Conservation (phyloP, 768 basidiomycete genomes). For the Nevesoporus exiguus region DNA sequence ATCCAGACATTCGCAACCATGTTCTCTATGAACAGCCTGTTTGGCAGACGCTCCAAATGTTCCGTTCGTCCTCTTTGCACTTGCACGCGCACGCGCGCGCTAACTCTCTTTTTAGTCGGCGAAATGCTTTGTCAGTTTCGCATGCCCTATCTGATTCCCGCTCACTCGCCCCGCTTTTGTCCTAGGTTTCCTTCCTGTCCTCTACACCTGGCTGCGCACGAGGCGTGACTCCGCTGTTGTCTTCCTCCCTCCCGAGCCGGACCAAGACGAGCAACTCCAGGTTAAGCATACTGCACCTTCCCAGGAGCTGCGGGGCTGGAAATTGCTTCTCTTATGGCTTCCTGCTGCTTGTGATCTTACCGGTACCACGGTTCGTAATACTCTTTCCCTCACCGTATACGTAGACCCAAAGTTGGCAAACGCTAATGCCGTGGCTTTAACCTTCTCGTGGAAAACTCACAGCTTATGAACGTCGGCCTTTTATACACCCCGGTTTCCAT, state of each 20-base stretch:
- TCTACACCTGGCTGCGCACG: constrained; percentile 62
- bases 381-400: too few species aligned
- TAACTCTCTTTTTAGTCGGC: constrained; percentile 63
- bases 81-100: constrained; percentile 5
- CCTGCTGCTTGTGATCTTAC: constrained; percentile 89
- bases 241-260: constrained; percentile 52
- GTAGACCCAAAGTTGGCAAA: constrained; percentile 5
- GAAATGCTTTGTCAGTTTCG: constrained; percentile 83
- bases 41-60: constrained; percentile 91
- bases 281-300: constrained; percentile 32
- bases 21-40: constrained; percentile 93
- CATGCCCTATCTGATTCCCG: constrained; percentile 16
- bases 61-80: constrained; percentile 52
- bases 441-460: constrained; percentile 17
- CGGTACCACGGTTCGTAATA: constrained; percentile 73
- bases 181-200: constrained; percentile 79
- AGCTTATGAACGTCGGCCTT: constrained; percentile 93
- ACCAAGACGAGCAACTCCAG: constrained; percentile 39
- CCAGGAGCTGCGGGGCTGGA: constrained; percentile 61
- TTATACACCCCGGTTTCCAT: constrained; percentile 96
- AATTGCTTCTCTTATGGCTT: constrained; percentile 76
- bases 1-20: constrained; percentile 54
- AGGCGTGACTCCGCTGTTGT: constrained; percentile 46
- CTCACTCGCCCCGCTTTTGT: constrained; percentile 15
- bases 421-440: constrained; percentile 18